phyloP scores from a whole-genome alignment of 306 rosid genomes.

The Purshia tridentata region DNA sequence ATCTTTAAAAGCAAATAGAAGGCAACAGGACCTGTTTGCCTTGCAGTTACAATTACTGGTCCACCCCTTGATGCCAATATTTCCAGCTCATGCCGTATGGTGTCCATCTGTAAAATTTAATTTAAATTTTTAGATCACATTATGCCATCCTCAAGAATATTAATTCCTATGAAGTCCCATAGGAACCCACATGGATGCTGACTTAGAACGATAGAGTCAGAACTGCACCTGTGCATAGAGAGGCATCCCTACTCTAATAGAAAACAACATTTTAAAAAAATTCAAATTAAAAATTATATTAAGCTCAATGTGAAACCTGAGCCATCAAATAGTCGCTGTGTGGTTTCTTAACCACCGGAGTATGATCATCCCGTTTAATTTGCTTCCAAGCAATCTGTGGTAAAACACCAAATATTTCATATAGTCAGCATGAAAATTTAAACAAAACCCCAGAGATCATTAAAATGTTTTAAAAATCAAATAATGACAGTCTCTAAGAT shows the following conservation, averaged over 20 bases:
- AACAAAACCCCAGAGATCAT: not conserved
- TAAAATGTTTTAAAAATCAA: not conserved
- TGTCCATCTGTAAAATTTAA: constrained; percentile 60
- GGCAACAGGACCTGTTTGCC: constrained; percentile 57
- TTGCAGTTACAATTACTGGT: constrained; percentile 56
- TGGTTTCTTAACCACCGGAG: constrained; percentile 62
- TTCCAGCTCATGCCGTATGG: constrained; percentile 64
- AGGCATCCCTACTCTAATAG: not conserved
- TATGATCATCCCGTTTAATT: constrained; percentile 47
- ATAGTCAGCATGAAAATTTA: not conserved
- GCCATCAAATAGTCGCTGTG: constrained; percentile 64
- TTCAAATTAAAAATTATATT: not conserved
- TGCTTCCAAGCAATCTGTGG: constrained; percentile 62
- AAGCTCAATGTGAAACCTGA: constrained; percentile 56
- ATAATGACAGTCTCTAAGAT: not conserved
- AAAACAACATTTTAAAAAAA: constrained; percentile 5
- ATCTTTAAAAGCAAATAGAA: constrained; percentile 17
- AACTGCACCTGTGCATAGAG: not conserved
- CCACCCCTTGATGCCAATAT: constrained; percentile 44
- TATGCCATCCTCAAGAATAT: not conserved
- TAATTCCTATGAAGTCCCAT: not conserved
- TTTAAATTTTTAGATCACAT: not conserved
- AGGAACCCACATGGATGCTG: not conserved
- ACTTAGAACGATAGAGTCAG: not conserved
- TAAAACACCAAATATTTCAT: constrained; percentile 1